Conservation (phyloP, 2,329 filamentous ascomycete genomes). For the Biscogniauxia marginata region DNA sequence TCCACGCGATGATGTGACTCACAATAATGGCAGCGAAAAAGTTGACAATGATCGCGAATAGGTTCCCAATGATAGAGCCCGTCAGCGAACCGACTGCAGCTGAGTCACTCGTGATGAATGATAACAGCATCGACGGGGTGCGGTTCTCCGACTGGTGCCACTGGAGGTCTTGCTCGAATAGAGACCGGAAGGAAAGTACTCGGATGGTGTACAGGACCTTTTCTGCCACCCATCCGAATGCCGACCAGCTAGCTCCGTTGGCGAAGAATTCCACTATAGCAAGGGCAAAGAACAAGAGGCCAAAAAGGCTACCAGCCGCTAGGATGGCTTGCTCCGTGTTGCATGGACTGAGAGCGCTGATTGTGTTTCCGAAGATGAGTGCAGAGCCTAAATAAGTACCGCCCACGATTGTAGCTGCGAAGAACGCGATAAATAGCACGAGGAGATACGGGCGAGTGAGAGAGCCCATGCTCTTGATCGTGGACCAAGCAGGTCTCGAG, state of each 20-base stretch:
- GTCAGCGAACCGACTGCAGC: constrained; percentile 66
- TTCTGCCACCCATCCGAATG: constrained; percentile 58
- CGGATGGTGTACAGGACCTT: constrained; percentile 63
- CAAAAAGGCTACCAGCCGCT: constrained; percentile 37
- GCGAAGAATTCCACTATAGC: constrained; percentile 57
- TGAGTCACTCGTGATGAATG: constrained; percentile 68
- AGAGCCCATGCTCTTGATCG: constrained; percentile 37
- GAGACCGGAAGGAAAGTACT: constrained; percentile 61
- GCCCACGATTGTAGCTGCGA: constrained; percentile 54
- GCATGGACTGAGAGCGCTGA: constrained; percentile 50
- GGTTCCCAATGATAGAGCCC: constrained; percentile 67
- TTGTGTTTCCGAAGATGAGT: constrained; percentile 53
- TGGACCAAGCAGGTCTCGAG: constrained; percentile 33
- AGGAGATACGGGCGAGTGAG: constrained; percentile 41
- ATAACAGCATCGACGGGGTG: constrained; percentile 60
- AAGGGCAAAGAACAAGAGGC: constrained; percentile 47
- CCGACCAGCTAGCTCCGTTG: constrained; percentile 56
- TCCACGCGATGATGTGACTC: constrained; percentile 72
- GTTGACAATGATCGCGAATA: constrained; percentile 67
- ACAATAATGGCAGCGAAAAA: constrained; percentile 66
- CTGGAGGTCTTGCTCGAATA: constrained; percentile 65
- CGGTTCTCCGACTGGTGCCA: constrained; percentile 69
- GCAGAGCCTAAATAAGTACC: constrained; percentile 53
- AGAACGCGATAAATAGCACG: constrained; percentile 40
- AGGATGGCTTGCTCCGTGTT: constrained; percentile 38